Base-by-base conservation (phyloP, 2,329 filamentous ascomycete species). In the Boeremia exigua region DNA sequence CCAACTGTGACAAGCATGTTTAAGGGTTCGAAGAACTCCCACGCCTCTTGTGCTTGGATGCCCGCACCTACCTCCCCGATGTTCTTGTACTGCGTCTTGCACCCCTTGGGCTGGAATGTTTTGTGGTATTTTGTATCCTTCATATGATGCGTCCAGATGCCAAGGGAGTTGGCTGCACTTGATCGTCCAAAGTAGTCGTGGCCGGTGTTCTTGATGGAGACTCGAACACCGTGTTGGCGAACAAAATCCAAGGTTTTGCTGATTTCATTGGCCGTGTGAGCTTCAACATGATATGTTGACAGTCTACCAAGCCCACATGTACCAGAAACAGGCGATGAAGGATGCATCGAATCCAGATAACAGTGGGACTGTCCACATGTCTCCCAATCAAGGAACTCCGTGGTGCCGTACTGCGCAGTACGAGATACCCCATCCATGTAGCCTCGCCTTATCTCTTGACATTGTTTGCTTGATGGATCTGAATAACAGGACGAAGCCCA, bases 141-240 rank as follows among this genome's bases (percentile, higher is more conserved):
- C 70, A 75, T 66, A 25, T 73, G 68, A 40, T 72, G 66, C 14
- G 71, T 75, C 72, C 71, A 75, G 32, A 75, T 67, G 1, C 69
- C 69, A 8, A 75, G 58, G 4, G 71, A 74, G 30, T 74, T 74
- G 7, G 72, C 67, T 0, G 67, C 60, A 38, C 65, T 73, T 25
- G 69, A 72, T 38, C 71, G 54, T 7, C 71, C 72, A 42, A 74
- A 73, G 47, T 74, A 76, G 46, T 75, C 73, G 43, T 75, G 74
- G 2, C 74, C 72, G 1, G 71, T 75, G 30, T 74, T 75, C 47
- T 73, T 73, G 48, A 76, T 73, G 2, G 72, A 73, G 0, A 75
- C 44, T 2, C 72, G 71, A 25, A 76, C 68, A 4, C 66, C 68
- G 47, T 74, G 66, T 19, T 68, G 38, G 25, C 63, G 62, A 32